A percentile compares a stretch with the other conserved stretches of the same genome.
phyloP scores from a whole-genome alignment of 2,329 filamentous ascomycete genomes.

The Daldinia eschscholtzii region DNA sequence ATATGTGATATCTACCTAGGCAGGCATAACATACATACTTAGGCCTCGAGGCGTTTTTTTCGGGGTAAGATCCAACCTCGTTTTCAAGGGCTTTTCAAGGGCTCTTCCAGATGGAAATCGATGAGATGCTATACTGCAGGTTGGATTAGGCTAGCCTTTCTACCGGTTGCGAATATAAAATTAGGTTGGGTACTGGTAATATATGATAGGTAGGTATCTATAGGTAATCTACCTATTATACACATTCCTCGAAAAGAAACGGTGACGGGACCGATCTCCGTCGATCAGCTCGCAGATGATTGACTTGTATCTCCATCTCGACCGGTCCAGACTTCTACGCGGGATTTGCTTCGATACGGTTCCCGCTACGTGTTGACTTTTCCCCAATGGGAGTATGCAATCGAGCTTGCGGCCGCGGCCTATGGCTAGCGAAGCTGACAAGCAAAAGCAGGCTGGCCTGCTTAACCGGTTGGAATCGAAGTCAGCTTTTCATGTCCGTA shows the following conservation, averaged over 20 bases:
- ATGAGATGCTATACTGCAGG: background rate
- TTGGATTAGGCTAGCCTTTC: background rate
- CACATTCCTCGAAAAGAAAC: conserved; percentile 17
- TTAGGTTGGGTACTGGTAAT: background rate
- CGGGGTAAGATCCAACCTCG: background rate
- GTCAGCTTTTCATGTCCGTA: conserved; percentile 26
- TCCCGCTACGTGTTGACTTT: conserved; percentile 26
- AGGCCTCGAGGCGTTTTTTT: background rate
- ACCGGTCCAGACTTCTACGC: conserved; percentile 41
- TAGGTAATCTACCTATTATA: background rate
- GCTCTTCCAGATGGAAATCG: background rate
- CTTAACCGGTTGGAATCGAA: conserved; percentile 34
- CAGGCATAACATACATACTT: background rate
- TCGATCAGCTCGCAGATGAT: conserved; percentile 27
- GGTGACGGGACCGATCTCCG: conserved; percentile 30
- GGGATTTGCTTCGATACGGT: conserved; percentile 27
- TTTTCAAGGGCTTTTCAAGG: background rate
- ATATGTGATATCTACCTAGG: no score
- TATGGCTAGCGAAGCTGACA: conserved; percentile 33
- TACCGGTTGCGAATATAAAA: conserved; percentile 1
- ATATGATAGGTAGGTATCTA: background rate
- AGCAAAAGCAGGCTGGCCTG: conserved; percentile 23
- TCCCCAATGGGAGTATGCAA: conserved; percentile 25
- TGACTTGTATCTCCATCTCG: conserved; percentile 34
- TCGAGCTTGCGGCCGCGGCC: conserved; percentile 18